phyloP scores from a whole-genome alignment of 345 rosid species.

The Luvunga scandens region DNA sequence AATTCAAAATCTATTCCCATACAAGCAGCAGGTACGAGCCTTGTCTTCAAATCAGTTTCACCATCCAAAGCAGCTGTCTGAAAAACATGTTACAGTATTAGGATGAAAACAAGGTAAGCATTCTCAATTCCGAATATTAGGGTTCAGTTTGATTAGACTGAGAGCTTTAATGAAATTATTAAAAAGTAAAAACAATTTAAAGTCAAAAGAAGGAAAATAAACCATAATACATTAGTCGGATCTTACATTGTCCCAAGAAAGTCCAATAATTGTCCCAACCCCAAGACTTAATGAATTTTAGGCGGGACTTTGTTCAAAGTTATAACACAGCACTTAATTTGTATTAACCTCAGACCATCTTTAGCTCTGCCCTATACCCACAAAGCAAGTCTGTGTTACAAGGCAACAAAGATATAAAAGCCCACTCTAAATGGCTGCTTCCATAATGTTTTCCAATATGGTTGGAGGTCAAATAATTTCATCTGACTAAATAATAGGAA shows the following conservation, averaged over 20 bases:
- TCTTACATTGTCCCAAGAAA: background rate
- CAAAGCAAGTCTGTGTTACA: background rate
- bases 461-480: conserved; percentile 1
- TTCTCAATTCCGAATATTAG: background rate
- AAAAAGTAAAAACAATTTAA: background rate
- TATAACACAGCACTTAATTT: background rate
- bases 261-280: background rate
- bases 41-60: conserved; percentile 95
- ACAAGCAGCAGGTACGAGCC: conserved; percentile 86
- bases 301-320: background rate
- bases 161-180: background rate
- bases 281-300: background rate
- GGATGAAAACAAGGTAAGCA: background rate
- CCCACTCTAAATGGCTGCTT: background rate
- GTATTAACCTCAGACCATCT: background rate
- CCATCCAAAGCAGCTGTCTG: conserved; percentile 98
- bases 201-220: background rate
- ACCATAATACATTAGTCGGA: background rate
- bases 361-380: background rate
- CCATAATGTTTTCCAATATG: background rate
- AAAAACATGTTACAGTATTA: conserved; percentile 29
- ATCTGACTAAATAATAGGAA: background rate
- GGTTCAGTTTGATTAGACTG: background rate
- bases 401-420: background rate
- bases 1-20: conserved; percentile 84